These are phyloP conservation scores for Litchi chinensis DNA, from an alignment of 345 rosid species.

Conservation along the genomic window DNA sequence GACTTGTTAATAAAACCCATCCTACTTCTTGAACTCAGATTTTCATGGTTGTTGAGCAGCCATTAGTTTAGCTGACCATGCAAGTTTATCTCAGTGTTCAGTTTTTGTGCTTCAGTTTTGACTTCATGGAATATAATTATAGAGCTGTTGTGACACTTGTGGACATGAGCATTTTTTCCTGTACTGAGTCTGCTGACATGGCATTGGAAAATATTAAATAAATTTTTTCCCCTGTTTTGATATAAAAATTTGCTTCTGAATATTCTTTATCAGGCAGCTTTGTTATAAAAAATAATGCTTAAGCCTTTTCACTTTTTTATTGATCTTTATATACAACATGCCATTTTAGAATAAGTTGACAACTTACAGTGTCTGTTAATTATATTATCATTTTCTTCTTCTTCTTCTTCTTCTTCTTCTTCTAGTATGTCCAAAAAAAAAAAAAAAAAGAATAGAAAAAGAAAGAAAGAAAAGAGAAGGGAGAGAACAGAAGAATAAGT, in stretches of 20 bases:
- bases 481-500: not conserved
- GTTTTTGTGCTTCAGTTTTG: not conserved
- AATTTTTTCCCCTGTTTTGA: not conserved
- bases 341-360: not conserved
- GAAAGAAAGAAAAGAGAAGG: not conserved
- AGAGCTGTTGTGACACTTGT: not conserved
- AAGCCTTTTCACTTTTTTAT: not conserved
- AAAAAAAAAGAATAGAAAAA: not conserved
- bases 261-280: not conserved
- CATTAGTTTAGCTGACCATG: not conserved
- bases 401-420: not conserved
- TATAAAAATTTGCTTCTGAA: not conserved
- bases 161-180: not conserved
- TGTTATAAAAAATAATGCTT: not conserved
- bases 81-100: not conserved
- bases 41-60: not conserved
- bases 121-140: not conserved
- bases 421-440: not conserved
- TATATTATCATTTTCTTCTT: not conserved
- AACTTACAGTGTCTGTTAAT: not conserved
- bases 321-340: not conserved
- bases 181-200: not conserved
- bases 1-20: not conserved
- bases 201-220: not conserved
- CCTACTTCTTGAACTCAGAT: not conserved